Conservation (phyloP, 805 yeast genomes). For the Lachancea lanzarotensis region DNA sequence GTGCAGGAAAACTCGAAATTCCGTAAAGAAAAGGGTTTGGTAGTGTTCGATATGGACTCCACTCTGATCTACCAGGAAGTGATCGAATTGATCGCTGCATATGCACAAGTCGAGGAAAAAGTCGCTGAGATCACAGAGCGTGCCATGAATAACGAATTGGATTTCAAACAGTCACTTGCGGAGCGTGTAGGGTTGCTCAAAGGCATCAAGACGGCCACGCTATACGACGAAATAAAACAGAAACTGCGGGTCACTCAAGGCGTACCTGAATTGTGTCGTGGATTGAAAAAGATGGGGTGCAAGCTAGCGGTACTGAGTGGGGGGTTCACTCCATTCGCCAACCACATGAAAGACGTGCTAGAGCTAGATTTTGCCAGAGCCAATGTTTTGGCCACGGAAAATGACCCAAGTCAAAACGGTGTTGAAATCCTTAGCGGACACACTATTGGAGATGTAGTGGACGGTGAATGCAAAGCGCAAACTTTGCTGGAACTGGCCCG, state of each 20-base stretch:
- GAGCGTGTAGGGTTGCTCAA: conserved; percentile 72
- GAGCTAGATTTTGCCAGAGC: conserved; percentile 87
- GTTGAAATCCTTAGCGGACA: conserved; percentile 59
- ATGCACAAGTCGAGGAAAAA: conserved; percentile 81
- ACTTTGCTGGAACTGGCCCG: conserved; percentile 56
- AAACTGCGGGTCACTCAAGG: conserved; percentile 80
- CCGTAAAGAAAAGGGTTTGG: conserved; percentile 40
- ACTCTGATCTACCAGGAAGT: conserved; percentile 95
- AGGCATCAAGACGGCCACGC: conserved; percentile 65
- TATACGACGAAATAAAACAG: conserved; percentile 73
- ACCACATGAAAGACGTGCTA: conserved; percentile 57
- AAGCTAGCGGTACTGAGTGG: conserved; percentile 87
- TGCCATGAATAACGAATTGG: conserved; percentile 97
- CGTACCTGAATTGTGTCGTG: conserved; percentile 61
- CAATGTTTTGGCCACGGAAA: conserved; percentile 50
- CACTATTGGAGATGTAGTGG: conserved; percentile 75
- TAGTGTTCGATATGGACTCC: conserved; percentile 97
- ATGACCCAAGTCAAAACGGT: conserved; percentile 34
- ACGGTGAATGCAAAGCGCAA: conserved; percentile 76
- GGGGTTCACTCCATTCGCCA: conserved; percentile 87
- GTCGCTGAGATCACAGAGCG: conserved; percentile 85
- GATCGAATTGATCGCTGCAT: conserved; percentile 89
- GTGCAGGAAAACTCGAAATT: conserved; percentile 20
- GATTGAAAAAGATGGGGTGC: conserved; percentile 54
- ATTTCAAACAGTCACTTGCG: conserved; percentile 72